A percentile compares a stretch with the other conserved stretches of the same genome.
phyloP scores from a whole-genome alignment of 805 yeast species.

The Candida caryicola region DNA sequence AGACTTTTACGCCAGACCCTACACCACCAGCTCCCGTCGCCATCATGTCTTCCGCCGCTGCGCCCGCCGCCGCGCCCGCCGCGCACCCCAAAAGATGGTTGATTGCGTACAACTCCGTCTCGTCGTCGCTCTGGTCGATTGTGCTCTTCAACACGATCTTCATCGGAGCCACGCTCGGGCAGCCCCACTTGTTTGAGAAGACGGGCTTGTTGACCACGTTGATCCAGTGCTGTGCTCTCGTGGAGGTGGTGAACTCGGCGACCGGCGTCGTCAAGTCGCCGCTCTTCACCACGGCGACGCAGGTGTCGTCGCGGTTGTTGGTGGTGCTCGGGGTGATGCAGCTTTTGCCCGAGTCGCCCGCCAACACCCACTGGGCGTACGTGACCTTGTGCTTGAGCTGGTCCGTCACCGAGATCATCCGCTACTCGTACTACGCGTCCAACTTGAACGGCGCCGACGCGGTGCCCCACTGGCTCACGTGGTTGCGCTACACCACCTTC shows the following conservation, averaged over 20 bases:
- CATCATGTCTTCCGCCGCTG: conserved; percentile 4
- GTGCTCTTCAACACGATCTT: conserved; percentile 40
- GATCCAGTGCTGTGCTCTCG: conserved; percentile 75
- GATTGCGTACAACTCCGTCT: conserved; percentile 40
- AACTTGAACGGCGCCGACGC: conserved; percentile 49
- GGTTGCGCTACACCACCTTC: conserved; percentile 82
- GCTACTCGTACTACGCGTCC: conserved; percentile 85
- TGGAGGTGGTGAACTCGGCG: conserved; percentile 77
- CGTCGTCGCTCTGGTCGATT: conserved; percentile 42
- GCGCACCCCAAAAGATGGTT: conserved; percentile 34
- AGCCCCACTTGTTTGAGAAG: conserved; percentile 61
- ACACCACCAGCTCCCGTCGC: not conserved
- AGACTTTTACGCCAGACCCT: too few species aligned
- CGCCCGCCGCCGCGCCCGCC: conserved; percentile 1
- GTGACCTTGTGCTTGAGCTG: conserved; percentile 74
- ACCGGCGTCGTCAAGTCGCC: conserved; percentile 86
- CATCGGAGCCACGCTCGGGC: conserved; percentile 45
- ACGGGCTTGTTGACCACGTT: conserved; percentile 57
- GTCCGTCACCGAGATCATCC: conserved; percentile 90
- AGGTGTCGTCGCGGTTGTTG: conserved; percentile 80
- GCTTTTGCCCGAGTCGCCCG: conserved; percentile 69
- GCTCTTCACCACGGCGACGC: conserved; percentile 76
- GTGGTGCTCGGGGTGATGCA: conserved; percentile 81
- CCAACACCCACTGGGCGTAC: conserved; percentile 57
- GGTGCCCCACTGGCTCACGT: conserved; percentile 58